Evolutionary conservation across 2,329 filamentous ascomycete genomes (phyloP).

Genomic region (Pezicula neosporulosa): DNA sequence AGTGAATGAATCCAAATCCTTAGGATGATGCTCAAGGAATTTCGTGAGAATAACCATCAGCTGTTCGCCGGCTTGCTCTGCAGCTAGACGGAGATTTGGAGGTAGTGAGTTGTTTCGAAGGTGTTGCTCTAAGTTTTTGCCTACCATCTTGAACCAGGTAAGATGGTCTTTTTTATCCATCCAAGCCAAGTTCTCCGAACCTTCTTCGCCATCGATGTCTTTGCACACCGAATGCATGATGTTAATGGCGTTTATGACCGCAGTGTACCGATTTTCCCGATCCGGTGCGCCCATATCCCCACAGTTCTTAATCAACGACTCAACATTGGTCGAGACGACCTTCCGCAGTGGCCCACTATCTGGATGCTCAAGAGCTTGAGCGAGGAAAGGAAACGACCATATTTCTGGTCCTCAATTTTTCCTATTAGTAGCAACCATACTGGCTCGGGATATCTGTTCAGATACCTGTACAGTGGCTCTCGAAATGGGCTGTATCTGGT

Average conservation of each 20-base stretch:
- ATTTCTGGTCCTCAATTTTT: constrained; percentile 78
- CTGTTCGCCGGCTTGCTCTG: constrained; percentile 85
- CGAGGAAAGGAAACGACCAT: constrained; percentile 92
- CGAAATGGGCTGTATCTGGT: constrained; percentile 92
- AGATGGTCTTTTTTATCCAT: constrained; percentile 63
- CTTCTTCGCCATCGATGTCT: constrained; percentile 52
- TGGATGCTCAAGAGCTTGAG: constrained; percentile 75
- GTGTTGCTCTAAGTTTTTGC: constrained; percentile 74
- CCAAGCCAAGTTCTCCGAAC: constrained; percentile 47
- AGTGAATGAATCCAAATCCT: constrained; percentile 77
- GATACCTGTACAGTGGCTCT: constrained; percentile 83
- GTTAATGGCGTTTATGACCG: constrained; percentile 84
- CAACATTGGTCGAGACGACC: constrained; percentile 69
- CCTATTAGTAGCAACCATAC: constrained; percentile 77
- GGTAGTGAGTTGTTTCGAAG: constrained; percentile 69
- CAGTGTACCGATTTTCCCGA: constrained; percentile 64
- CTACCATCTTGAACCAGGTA: constrained; percentile 60
- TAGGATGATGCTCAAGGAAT: constrained; percentile 70
- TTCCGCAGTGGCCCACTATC: constrained; percentile 74
- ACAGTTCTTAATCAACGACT: constrained; percentile 66
- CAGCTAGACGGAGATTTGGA: constrained; percentile 72
- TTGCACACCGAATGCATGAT: constrained; percentile 75
- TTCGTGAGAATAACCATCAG: constrained; percentile 81
- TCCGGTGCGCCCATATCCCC: constrained; percentile 61
- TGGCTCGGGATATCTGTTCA: constrained; percentile 90